Evolutionary conservation across 1,139 yeast genomes (phyloP), one percentile per base, ranked within the genome.

Genomic region (Starmera stellimalicola): DNA sequence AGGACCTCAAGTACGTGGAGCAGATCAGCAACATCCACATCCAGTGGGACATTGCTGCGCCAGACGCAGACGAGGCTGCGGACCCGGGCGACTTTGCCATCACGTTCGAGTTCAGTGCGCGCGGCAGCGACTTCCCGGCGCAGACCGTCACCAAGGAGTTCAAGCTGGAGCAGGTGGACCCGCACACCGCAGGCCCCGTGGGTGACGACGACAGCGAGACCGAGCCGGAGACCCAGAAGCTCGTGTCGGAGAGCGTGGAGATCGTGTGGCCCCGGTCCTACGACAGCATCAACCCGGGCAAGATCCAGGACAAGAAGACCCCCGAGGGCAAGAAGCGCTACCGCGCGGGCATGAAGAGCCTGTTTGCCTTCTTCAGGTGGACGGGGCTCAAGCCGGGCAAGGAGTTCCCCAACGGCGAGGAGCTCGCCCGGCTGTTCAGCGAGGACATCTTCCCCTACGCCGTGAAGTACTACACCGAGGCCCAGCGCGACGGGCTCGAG

Each of bases 281-380:
- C 44, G 58, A 61, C n/a, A 39, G 50, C 2, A 71, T 77, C 25
- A 71, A 74, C 40, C 87, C 88, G 0, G 38, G 44, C 3, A 38
- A 51, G 24, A 65, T 78, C 34, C 63, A 63, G 34, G 58, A 60
- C 28, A 54, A 50, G 29, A 63, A 64, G n/a, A 44, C 65, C 5
- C 45, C 58, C 23, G 72, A 68, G 14, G 78, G 77, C 29, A 78
- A 78, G 52, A 74, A 70, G 45, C 61, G 62, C 32, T 79, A 79
- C 50, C 60, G 87, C 38, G 48, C 64, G 19, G 87, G 87, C 4
- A 78, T 78, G 85, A 75, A 75, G 48, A 73, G 84, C 6, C 72
- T 80, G 46, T 79, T 79, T 53, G 73, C 84, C 4, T 80, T 81
- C 74, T 79, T 79, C 48, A 59, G 62, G 30, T 80, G 91, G 91